phyloP scores from a whole-genome alignment of 768 basidiomycete genomes.

The Gloeopeniophorella convolvens region DNA sequence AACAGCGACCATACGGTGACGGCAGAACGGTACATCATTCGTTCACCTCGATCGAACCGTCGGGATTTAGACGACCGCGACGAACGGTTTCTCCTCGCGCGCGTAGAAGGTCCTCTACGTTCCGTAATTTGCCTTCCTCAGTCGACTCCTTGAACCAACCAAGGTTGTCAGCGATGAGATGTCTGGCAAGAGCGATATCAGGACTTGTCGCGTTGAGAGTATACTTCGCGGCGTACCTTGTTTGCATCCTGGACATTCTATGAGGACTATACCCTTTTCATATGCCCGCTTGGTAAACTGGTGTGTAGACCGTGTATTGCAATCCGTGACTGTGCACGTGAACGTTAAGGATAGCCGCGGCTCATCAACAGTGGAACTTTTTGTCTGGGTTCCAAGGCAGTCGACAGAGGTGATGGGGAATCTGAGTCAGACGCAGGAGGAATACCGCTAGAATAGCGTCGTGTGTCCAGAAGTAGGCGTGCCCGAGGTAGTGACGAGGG shows the following conservation, averaged over 20 bases:
- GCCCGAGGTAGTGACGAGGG: background rate
- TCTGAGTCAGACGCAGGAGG: background rate
- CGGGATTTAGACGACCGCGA: slow-evolving; percentile 35
- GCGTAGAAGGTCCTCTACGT: slow-evolving; percentile 75
- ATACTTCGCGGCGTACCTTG: slow-evolving; percentile 53
- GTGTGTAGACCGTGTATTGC: slow-evolving; percentile 78
- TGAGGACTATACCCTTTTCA: slow-evolving; percentile 80
- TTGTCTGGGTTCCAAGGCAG: slow-evolving; percentile 4
- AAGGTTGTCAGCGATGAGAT: slow-evolving; percentile 84
- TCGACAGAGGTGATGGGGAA: slow-evolving; percentile 8
- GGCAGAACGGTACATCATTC: slow-evolving; percentile 12
- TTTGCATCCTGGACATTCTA: slow-evolving; percentile 88
- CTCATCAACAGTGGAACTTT: slow-evolving; percentile 38
- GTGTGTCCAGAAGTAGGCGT: slow-evolving; percentile 2
- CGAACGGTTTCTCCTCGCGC: slow-evolving; percentile 72
- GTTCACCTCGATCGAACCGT: slow-evolving; percentile 50
- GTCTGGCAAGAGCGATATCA: slow-evolving; percentile 35
- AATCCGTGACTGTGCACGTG: slow-evolving; percentile 75
- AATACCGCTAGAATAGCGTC: slow-evolving; percentile 1
- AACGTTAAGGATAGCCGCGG: slow-evolving; percentile 73
- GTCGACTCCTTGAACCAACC: slow-evolving; percentile 89
- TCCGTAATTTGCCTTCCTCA: slow-evolving; percentile 61
- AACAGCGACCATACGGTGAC: too few relatives aligned
- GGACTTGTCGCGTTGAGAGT: background rate
- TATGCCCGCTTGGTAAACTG: slow-evolving; percentile 83